phyloP scores from a whole-genome alignment of 1,284 basidiomycete species.

The Athelia psychrophila region DNA sequence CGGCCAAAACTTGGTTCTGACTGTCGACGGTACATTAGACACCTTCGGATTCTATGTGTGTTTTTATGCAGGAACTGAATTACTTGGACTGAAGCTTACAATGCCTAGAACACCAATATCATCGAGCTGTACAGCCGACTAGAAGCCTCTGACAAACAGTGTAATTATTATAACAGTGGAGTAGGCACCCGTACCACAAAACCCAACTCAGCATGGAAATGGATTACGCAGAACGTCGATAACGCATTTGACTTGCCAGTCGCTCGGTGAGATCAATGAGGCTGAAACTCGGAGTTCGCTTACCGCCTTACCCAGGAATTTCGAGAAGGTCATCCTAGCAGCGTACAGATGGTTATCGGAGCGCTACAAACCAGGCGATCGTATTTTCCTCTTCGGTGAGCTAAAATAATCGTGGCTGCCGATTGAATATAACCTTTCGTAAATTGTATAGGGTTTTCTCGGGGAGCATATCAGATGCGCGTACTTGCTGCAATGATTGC shows the following conservation, averaged over 20 bases:
- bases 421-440: neutral
- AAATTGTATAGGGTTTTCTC: slow-evolving; percentile 24
- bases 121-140: neutral
- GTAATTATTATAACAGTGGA: neutral
- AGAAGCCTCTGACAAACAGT: neutral
- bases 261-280: slow-evolving; percentile 10
- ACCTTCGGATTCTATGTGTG: neutral
- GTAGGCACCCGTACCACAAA: neutral
- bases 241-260: slow-evolving; percentile 13
- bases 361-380: slow-evolving; percentile 14
- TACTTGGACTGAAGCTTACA: neutral
- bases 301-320: slow-evolving; percentile 10
- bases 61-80: neutral
- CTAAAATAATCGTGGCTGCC: neutral
- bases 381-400: slow-evolving; percentile 19
- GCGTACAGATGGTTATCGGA: slow-evolving; percentile 19
- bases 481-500: slow-evolving; percentile 17
- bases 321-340: slow-evolving; percentile 12
- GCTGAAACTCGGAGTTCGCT: neutral
- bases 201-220: neutral
- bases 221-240: slow-evolving; percentile 2
- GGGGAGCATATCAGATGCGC: slow-evolving; percentile 22
- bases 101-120: neutral
- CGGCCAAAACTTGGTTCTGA: neutral
- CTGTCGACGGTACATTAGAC: neutral